Evolutionary conservation across 2,329 filamentous ascomycete genomes (phyloP), one percentile per base, ranked within the genome.

Genomic region (Leptosphaerulina australis): DNA sequence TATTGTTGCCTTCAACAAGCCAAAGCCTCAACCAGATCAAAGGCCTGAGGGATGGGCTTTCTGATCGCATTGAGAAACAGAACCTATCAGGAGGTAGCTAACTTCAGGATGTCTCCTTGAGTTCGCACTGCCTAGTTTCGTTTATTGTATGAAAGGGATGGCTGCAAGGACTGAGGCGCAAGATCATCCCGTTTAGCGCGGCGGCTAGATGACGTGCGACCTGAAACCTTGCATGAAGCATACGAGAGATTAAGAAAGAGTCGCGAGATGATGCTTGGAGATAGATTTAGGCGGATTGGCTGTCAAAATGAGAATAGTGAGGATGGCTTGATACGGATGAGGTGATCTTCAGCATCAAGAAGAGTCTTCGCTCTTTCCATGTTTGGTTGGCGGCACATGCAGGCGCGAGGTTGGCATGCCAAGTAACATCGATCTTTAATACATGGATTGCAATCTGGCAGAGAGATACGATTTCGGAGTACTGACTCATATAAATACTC

Each of bases 191-290:
- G 31, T 48, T 48, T 59, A 59, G 58, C 54, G 54, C 33, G 47
- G 46, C 58, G 48, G 49, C 56, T 58, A 43, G 53, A 61, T 59
- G 60, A 63, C 56, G 58, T 61, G 60, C 52, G 39, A 61, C 50
- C 21, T 58, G 60, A 63, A 63, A 63, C 58, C 31, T 43, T 52
- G 56, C 58, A 58, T 51, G 56, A 61, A 39, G 50, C 33, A 57
- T 44, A 50, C 44, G 49, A 50, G 50, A 53, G 46, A 34, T 50
- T 41, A 44, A 50, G 31, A 20, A 44, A 33, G 29, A 34, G 28
- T n/a, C 35, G 50, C 26, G 21, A 44, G 29, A 31, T 34, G 43
- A 43, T 30, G 18, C 25, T 15, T 37, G 14, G 24, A 14, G 7
- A 5, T 20, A 3, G 21, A 25, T 2, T 3, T 26, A 24, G 17